Base-by-base conservation (phyloP, 768 basidiomycete species). In the Boletus sp. region DNA sequence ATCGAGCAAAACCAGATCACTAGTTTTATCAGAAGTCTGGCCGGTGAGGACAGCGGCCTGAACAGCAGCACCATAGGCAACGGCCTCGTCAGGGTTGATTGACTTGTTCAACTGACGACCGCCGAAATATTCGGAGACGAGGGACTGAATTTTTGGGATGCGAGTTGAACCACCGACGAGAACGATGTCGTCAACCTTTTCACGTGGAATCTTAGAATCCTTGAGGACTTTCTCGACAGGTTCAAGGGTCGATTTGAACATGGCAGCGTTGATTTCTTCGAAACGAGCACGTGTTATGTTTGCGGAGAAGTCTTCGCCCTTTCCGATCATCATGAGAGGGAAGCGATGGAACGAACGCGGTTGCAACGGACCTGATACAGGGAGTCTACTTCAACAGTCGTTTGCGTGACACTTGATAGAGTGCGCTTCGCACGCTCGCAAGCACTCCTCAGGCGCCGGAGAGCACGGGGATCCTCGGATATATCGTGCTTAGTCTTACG, bases 371-470 rank as follows among this genome's bases (percentile, higher is more conserved):
- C 89, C 84, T 93, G 89, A 84, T 80, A 98, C 66, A 99, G 85
- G 15, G 97, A 99, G 79, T 99, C 97, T 64, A 99, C 95, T 78
- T 99, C 97, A 65, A 99, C 89, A 57, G 96, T 98, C 68, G 97
- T 99, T 79, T 98, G 96, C 56, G 97, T 86, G 69, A 98, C 97
- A 68, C 91, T 94, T 48, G 97, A 98, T 55, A 99, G 87, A 1
- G 96, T 98, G 68, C 97, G 83, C 88, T 99, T 99, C 58, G 97
- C 97, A 80, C 97, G 94, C 76, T 99, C 97, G 77, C 97, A 99
- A 61, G 97, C 97, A 67, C 90, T 93, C 62, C 94, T 84, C 68
- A 99, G 82, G 73, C 97, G 93, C 61, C 97, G 84, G 64, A 98
- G 84, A 58, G 97, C 97, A 79, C 97, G 93, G 57, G 97, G 81